A percentile compares a stretch with the other conserved stretches of the same genome.
phyloP scores from a whole-genome alignment of 2,329 filamentous ascomycete genomes.

The Neopestalotiopsis sp. region DNA sequence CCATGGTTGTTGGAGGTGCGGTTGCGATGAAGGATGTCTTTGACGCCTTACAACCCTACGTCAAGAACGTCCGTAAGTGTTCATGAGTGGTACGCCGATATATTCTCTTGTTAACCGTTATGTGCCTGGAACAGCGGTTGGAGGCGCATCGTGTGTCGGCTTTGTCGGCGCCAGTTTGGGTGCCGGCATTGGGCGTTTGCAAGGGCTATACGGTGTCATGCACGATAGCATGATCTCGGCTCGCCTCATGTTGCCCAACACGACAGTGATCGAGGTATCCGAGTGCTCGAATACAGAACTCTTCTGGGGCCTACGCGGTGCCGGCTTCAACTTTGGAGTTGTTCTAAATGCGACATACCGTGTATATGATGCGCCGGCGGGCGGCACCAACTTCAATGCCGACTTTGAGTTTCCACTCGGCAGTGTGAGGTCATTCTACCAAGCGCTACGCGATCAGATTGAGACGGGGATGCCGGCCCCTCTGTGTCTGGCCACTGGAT shows the following conservation, averaged over 20 bases:
- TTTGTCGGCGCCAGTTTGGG: constrained; percentile 28
- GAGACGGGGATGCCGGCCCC: too few relatives aligned
- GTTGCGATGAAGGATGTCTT: constrained; percentile 15
- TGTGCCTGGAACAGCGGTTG: constrained; percentile 17
- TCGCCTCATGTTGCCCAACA: constrained; percentile 30
- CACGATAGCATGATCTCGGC: constrained; percentile 34
- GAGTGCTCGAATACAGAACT: constrained; percentile 23
- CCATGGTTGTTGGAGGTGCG: constrained; percentile 21
- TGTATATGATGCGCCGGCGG: constrained; percentile 14
- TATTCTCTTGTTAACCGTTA: background rate
- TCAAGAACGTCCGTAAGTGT: constrained; percentile 26
- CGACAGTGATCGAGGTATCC: constrained; percentile 24
- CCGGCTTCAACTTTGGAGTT: constrained; percentile 33
- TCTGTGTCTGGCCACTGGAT: too few relatives aligned
- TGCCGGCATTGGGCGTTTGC: constrained; percentile 26
- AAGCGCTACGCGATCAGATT: too few relatives aligned
- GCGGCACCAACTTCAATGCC: background rate
- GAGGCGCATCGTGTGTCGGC: constrained; percentile 22
- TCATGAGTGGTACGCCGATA: background rate
- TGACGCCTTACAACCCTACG: constrained; percentile 21
- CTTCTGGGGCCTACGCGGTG: constrained; percentile 32
- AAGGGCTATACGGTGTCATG: constrained; percentile 27
- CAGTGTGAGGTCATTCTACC: background rate
- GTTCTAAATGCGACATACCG: constrained; percentile 17
- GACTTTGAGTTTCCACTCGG: background rate